Percentiles rank a stretch among this genome's conserved stretches.
These are phyloP conservation scores for Eucalyptus sideroxylon DNA, from an alignment of 345 rosid species.

Conservation along the genomic window DNA sequence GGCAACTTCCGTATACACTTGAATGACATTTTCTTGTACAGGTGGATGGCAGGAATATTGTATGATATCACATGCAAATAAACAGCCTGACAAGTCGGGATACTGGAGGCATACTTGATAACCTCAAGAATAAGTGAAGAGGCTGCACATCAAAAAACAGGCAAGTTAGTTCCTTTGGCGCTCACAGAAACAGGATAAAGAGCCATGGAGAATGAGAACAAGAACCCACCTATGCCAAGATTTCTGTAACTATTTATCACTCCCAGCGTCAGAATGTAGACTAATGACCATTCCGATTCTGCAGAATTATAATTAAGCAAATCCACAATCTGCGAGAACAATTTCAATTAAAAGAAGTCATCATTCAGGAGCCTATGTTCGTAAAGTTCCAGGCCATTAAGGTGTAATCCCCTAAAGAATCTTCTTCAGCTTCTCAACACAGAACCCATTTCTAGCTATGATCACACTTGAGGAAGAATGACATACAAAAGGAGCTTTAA, in stretches of 20 bases:
- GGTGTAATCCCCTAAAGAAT: background rate
- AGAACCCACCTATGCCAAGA: slow-evolving; percentile 64
- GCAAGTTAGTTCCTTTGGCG: background rate
- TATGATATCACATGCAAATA: slow-evolving; percentile 94
- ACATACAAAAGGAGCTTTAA: background rate
- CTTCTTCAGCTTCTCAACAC: background rate
- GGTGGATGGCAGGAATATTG: slow-evolving; percentile 73
- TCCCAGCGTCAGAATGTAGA: slow-evolving; percentile 87
- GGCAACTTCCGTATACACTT: slow-evolving; percentile 60
- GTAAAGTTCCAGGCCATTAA: background rate
- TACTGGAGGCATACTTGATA: slow-evolving; percentile 56
- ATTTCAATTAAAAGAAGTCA: background rate
- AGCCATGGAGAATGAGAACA: background rate
- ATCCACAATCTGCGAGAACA: slow-evolving; percentile 68
- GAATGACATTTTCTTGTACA: slow-evolving; percentile 87
- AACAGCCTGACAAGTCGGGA: slow-evolving; percentile 62
- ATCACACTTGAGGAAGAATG: background rate
- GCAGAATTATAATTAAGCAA: slow-evolving; percentile 56
- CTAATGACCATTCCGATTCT: slow-evolving; percentile 64
- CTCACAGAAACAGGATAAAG: background rate
- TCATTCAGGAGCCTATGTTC: background rate
- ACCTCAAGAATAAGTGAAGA: slow-evolving; percentile 65
- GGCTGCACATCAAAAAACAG: slow-evolving; percentile 41
- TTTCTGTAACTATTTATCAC: slow-evolving; percentile 73
- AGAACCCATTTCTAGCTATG: background rate